Evolutionary conservation across 116 monocot genomes (phyloP).

Genomic region (Iris pallida): DNA sequence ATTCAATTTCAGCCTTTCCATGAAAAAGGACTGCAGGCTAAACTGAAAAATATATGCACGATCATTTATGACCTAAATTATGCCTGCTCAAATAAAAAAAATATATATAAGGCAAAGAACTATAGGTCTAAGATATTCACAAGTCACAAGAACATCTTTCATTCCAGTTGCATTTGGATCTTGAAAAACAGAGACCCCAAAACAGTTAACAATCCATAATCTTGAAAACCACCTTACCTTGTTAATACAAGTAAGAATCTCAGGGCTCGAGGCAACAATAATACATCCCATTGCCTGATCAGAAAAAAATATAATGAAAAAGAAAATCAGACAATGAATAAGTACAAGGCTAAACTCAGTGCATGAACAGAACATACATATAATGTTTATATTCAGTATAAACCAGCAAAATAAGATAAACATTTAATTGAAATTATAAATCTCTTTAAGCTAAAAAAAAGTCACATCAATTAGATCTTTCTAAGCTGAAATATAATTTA

Average conservation of each 20-base stretch:
- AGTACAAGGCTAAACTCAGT: too few relatives aligned
- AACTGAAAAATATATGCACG: background rate
- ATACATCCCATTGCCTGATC: constrained; percentile 74
- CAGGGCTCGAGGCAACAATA: constrained; percentile 73
- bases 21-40: background rate
- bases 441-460: too few relatives aligned
- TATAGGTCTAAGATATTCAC: background rate
- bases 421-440: background rate
- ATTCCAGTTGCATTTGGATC: background rate
- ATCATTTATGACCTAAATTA: background rate
- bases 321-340: constrained; percentile 5
- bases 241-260: constrained; percentile 71
- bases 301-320: background rate
- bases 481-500: too few relatives aligned
- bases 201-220: too few relatives aligned
- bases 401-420: background rate
- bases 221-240: constrained; percentile 25
- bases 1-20: background rate
- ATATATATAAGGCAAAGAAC: background rate
- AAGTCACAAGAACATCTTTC: background rate
- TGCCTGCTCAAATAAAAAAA: background rate
- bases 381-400: too few relatives aligned
- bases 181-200: too few relatives aligned
- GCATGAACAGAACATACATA: background rate
- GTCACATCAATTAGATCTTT: too few relatives aligned